phyloP scores from a whole-genome alignment of 352 stramenopile species.

The Vaucheria bursata region DNA sequence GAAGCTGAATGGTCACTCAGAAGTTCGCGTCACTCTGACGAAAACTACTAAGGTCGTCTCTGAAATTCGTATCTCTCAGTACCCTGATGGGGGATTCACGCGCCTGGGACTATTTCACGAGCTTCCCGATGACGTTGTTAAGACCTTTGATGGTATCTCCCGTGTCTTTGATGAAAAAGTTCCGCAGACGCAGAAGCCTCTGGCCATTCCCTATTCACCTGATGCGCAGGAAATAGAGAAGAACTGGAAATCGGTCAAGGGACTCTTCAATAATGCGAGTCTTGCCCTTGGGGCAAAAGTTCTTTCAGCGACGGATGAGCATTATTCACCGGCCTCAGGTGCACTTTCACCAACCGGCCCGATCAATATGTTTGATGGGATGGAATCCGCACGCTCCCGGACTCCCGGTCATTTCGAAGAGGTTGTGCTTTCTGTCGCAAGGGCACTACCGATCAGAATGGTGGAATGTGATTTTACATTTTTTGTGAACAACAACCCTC shows the following conservation, averaged over 20 bases:
- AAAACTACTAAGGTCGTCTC: background rate
- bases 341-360: background rate
- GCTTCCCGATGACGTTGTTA: too few relatives aligned
- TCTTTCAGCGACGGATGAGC: background rate
- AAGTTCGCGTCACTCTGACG: background rate
- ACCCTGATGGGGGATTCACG: background rate
- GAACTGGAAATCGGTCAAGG: background rate
- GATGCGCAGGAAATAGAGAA: background rate
- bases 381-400: background rate
- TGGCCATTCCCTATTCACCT: background rate
- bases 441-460: background rate
- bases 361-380: background rate
- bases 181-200: background rate
- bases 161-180: background rate
- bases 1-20: background rate
- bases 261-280: background rate
- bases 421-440: background rate
- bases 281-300: background rate
- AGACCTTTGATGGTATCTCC: too few relatives aligned
- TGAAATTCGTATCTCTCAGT: background rate
- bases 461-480: background rate
- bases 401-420: background rate
- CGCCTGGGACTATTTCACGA: background rate
- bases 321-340: background rate
- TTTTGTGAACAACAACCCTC: background rate